A percentile compares a stretch with the other conserved stretches of the same genome.
phyloP scores from a whole-genome alignment of 768 basidiomycete species.

The Jaapia argillacea region DNA sequence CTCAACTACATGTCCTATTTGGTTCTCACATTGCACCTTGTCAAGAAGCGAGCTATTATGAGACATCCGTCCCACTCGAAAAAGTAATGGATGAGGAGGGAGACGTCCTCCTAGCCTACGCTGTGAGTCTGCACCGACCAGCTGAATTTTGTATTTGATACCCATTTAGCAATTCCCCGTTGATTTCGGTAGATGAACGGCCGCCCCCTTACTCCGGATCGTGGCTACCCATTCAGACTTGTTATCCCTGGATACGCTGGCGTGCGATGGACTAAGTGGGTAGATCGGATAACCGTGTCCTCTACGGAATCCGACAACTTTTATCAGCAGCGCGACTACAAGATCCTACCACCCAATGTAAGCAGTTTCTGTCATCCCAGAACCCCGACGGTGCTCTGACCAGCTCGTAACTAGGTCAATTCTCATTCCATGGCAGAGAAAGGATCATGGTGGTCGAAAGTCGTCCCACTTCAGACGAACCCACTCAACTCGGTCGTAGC shows the following conservation, averaged over 20 bases:
- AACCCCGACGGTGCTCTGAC: neutral
- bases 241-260: slow-evolving; percentile 61
- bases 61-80: slow-evolving; percentile 48
- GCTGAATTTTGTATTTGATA: neutral
- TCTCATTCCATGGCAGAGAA: slow-evolving; percentile 11
- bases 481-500: slow-evolving; percentile 53
- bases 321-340: slow-evolving; percentile 69
- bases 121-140: slow-evolving; percentile 30
- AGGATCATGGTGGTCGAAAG: slow-evolving; percentile 37
- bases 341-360: slow-evolving; percentile 22
- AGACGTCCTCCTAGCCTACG: slow-evolving; percentile 52
- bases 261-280: slow-evolving; percentile 73
- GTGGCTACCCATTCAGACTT: slow-evolving; percentile 58
- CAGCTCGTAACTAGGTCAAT: slow-evolving; percentile 2
- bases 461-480: slow-evolving; percentile 47
- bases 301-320: slow-evolving; percentile 51
- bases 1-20: slow-evolving; percentile 44
- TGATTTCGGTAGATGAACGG: slow-evolving; percentile 50
- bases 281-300: slow-evolving; percentile 49
- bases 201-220: slow-evolving; percentile 43
- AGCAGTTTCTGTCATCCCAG: neutral
- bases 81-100: slow-evolving; percentile 35
- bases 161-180: neutral
- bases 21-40: slow-evolving; percentile 49
- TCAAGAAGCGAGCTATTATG: slow-evolving; percentile 53